Evolutionary conservation across 1,284 basidiomycete species (phyloP), one percentile per base, ranked within the genome.

Genomic region (Coniferiporia weirii): DNA sequence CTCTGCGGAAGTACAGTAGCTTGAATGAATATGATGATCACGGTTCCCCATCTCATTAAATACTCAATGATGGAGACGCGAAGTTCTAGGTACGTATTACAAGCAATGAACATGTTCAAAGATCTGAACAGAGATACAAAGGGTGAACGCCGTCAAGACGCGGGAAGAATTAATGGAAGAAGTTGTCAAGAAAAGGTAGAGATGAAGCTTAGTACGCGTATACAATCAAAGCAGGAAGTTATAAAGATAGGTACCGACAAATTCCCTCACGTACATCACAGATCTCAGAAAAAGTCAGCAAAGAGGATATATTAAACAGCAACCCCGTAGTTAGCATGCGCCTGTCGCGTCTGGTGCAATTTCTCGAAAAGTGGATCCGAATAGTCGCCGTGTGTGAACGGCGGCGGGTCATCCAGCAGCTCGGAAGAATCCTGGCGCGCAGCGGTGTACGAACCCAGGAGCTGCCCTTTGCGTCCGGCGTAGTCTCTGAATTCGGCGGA

Each of bases 401-500:
- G 59, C 1, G 59, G 59, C 13, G 59, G 59, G 17, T 40, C 38
- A n/a, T 53, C 57, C 10, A 52, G 32, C 13, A 20, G 4, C 19
- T 45, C 49, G 2, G 19, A 1, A 1, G 52, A 59, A 6, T 43
- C 45, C 20, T 53, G 46, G 10, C 32, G 13, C 10, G 58, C 58
- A 7, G 36, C 51, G n/a, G 19, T 17, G 40, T 55, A 55, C 22
- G 51, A 53, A 27, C 40, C 22, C 19, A 22, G 43, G 9, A 19
- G 20, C 4, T 15, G 35, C 20, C 3, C 35, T 10, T 36, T 40
- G 36, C 54, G 54, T 12, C 35, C 46, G 19, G 43, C 40, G 45
- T 56, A 52, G 9, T 55, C 40, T 15, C 53, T 43, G 36, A 81
- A 83, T 62, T 81, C 79, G 6, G 78, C 73, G 2, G 82, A 82